Base-by-base conservation (phyloP, 1,139 yeast species). In the Suhomyces maxii region DNA sequence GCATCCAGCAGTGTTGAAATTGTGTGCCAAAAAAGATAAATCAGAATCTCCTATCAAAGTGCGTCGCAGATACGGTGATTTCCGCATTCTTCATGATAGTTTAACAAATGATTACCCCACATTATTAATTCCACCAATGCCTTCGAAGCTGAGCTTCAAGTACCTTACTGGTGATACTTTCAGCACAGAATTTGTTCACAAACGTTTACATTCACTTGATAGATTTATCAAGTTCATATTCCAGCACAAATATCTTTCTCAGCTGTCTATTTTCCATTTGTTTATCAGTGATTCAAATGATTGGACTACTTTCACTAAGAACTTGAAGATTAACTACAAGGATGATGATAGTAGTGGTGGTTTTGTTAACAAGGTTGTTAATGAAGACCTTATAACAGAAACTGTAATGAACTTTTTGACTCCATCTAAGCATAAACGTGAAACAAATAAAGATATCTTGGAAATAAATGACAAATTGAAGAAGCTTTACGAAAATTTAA, bases 131-230 rank as follows among this genome's bases (percentile, higher is more conserved):
- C 99, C 99, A 1, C 98, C 99, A 9, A 73, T 93, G 46, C 99
- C 99, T 0, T 95, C 95, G 51, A 91, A 90, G 67, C 89, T 87
- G 71, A 82, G 95, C 51, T 74, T 91, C 57, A 96, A 93, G 64
- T 93, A 93, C 63, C 76, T 93, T 47, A 90, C 96, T 37, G 99
- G 99, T n/a, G 98, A 93, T 58, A 77, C 96, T 14, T 89, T 89
- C 61, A 81, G 89, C 44, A 68, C 78, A 9, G 89, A 89, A 48
- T 93, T 93, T 65, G 91, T 96, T 0, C 74, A 78, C 52, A 87
- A 89, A 61, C 73, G 99, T 53, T 84, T 95, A n/a, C 83, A 84
- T 42, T 89, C 97, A 6, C 72, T 93, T 46, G 83, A 86, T 57
- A 73, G 95, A 50, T 93, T 90, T 60, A 66, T 93, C 46, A 73